Conservation (phyloP, 2,329 filamentous ascomycete species). For the Nemania sp. region DNA sequence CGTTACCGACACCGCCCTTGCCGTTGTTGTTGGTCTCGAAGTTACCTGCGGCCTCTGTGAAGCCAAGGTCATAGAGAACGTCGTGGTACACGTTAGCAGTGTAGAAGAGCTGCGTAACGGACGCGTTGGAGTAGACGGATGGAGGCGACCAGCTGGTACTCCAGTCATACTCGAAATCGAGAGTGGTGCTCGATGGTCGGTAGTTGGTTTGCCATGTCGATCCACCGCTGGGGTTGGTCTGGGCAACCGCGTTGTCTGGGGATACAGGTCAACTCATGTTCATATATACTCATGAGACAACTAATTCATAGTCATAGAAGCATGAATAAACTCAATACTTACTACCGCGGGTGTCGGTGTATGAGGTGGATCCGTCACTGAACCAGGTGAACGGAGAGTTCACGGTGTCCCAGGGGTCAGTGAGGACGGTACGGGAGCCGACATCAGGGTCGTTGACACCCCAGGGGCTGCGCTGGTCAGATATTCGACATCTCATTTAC, state of each 20-base stretch:
- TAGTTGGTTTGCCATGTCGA: slow-evolving; percentile 61
- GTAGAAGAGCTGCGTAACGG: slow-evolving; percentile 71
- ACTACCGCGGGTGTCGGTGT: slow-evolving; percentile 66
- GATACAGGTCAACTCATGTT: slow-evolving; percentile 8
- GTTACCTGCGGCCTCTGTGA: slow-evolving; percentile 69
- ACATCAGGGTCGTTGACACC: slow-evolving; percentile 65
- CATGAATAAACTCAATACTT: slow-evolving; percentile 34
- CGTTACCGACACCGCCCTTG: slow-evolving; percentile 62
- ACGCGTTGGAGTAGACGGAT: slow-evolving; percentile 63
- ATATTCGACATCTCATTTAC: neutral
- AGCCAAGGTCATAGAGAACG: slow-evolving; percentile 67
- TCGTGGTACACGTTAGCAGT: slow-evolving; percentile 71
- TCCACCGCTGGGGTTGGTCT: slow-evolving; percentile 62
- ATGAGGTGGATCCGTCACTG: slow-evolving; percentile 59
- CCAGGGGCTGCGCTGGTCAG: slow-evolving; percentile 58
- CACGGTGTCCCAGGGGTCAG: slow-evolving; percentile 61
- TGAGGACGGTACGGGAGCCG: slow-evolving; percentile 57
- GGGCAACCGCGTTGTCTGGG: slow-evolving; percentile 66
- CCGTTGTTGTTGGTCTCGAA: slow-evolving; percentile 70
- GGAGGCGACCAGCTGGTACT: slow-evolving; percentile 52
- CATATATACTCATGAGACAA: neutral
- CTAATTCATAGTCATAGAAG: neutral
- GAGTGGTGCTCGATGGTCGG: slow-evolving; percentile 58
- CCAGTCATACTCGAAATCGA: slow-evolving; percentile 63
- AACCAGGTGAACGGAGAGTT: slow-evolving; percentile 67